These are phyloP conservation scores for Lumnitzera racemosa DNA, from an alignment of 345 rosid species.

Conservation along the genomic window DNA sequence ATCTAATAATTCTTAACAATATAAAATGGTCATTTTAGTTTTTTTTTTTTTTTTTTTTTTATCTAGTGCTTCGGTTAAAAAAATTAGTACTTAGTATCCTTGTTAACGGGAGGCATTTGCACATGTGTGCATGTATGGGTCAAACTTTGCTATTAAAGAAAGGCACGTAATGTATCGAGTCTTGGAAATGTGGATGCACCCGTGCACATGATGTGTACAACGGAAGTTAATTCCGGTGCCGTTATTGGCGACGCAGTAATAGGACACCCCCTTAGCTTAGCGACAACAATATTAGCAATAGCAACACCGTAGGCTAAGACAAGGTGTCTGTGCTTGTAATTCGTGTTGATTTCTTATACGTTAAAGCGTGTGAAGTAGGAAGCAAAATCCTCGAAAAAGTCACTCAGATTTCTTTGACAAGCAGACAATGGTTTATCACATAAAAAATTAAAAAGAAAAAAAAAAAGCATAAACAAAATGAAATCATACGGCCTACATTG, in stretches of 20 bases:
- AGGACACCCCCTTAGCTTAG: background rate
- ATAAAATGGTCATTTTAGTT: no score
- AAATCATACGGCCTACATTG: no score
- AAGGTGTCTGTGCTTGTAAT: constrained; percentile 28
- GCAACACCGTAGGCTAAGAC: constrained; percentile 31
- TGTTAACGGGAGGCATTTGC: background rate
- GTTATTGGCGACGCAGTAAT: constrained; percentile 20
- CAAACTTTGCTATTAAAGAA: background rate
- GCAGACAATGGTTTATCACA: constrained; percentile 14
- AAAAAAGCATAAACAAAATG: no score
- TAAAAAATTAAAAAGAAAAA: no score
- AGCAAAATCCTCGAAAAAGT: constrained; percentile 36
- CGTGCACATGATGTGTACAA: constrained; percentile 22
- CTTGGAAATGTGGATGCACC: constrained; percentile 13
- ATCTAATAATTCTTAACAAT: no score
- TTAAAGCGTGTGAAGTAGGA: constrained; percentile 19
- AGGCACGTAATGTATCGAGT: constrained; percentile 10
- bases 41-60: no score
- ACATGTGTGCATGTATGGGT: constrained; percentile 2
- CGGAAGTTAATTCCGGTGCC: constrained; percentile 26
- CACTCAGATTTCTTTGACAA: constrained; percentile 17
- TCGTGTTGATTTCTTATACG: constrained; percentile 13
- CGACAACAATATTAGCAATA: background rate
- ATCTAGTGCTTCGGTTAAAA: no score
- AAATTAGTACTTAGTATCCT: no score